Conservation (phyloP, 1,284 basidiomycete genomes). For the Ganoderma sinense region DNA sequence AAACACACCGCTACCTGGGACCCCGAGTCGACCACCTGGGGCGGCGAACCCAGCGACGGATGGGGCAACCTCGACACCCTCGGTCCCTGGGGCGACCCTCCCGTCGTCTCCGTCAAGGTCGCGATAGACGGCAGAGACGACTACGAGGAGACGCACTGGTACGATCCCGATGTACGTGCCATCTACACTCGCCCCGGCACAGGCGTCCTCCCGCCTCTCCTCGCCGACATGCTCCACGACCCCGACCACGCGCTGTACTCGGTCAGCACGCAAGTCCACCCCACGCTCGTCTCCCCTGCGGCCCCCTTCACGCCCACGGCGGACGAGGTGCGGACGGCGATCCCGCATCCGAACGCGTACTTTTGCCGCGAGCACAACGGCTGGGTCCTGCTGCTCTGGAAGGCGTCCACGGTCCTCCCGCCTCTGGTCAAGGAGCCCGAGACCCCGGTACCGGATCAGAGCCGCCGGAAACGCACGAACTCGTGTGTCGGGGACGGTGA, state of each 20-base stretch:
- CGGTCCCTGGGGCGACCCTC: conserved; percentile 24
- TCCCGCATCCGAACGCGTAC: conserved; percentile 82
- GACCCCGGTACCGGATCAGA: conserved; percentile 60
- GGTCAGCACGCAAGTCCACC: conserved; percentile 52
- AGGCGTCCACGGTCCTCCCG: conserved; percentile 64
- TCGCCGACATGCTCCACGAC: conserved; percentile 72
- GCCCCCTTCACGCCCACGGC: conserved; percentile 48
- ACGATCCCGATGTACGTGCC: conserved; percentile 57
- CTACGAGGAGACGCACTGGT: conserved; percentile 72
- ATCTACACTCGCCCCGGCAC: conserved; percentile 62
- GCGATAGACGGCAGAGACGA: conserved; percentile 62
- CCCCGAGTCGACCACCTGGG: conserved; percentile 24
- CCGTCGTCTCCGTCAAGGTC: conserved; percentile 40
- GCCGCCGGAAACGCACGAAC: conserved; percentile 52
- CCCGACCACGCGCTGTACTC: conserved; percentile 74
- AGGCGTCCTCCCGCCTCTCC: conserved; percentile 70
- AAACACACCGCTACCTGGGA: conserved; percentile 21
- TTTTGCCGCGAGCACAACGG: conserved; percentile 82
- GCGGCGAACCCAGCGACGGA: conserved; percentile 20
- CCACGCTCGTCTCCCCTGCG: conserved; percentile 36
- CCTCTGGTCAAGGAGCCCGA: conserved; percentile 57
- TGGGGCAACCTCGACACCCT: conserved; percentile 24
- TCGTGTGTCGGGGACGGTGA: conserved; percentile 62
- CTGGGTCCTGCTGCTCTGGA: conserved; percentile 79
- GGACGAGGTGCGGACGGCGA: conserved; percentile 68